Percentiles rank a stretch among this genome's conserved stretches.
phyloP scores from a whole-genome alignment of 1,284 basidiomycete genomes.

The Trametes polyzona region DNA sequence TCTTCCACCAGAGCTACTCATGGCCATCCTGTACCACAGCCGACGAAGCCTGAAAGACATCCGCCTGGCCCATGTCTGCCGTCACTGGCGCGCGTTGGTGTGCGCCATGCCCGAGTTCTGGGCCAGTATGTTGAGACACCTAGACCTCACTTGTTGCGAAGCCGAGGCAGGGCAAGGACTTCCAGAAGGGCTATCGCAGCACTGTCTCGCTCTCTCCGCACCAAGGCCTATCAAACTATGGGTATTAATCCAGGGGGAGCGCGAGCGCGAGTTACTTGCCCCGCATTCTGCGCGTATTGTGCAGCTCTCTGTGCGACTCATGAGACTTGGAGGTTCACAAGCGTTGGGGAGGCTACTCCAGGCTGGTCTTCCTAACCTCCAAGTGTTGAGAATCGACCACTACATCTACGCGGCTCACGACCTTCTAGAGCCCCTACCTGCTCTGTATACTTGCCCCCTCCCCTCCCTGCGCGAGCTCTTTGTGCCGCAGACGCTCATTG shows the following conservation, averaged over 20 bases:
- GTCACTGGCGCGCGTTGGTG: slow-evolving; percentile 4
- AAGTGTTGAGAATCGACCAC: no score
- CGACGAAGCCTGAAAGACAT: not conserved
- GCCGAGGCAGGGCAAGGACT: not conserved
- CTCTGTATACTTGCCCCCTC: no score
- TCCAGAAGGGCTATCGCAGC: not conserved
- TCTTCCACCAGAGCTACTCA: not conserved
- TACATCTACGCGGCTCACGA: no score
- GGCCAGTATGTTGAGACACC: not conserved
- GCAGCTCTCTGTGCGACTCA: not conserved
- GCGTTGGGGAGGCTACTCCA: not conserved
- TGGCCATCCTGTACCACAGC: not conserved
- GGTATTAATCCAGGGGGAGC: not conserved
- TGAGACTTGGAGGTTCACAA: not conserved
- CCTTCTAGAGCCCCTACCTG: no score
- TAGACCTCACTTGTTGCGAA: not conserved
- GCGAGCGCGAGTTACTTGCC: not conserved
- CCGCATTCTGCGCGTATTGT: not conserved
- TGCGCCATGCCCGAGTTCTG: slow-evolving; percentile 6
- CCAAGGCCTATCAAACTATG: not conserved
- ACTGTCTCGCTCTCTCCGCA: not conserved
- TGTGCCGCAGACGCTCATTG: no score
- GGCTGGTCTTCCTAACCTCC: not conserved
- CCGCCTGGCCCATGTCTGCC: slow-evolving; percentile 6
- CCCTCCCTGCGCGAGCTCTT: no score